Percentiles rank a stretch among this genome's conserved stretches.
Conservation (phyloP, 2,329 filamentous ascomycete species). For the Didymella lethalis region DNA sequence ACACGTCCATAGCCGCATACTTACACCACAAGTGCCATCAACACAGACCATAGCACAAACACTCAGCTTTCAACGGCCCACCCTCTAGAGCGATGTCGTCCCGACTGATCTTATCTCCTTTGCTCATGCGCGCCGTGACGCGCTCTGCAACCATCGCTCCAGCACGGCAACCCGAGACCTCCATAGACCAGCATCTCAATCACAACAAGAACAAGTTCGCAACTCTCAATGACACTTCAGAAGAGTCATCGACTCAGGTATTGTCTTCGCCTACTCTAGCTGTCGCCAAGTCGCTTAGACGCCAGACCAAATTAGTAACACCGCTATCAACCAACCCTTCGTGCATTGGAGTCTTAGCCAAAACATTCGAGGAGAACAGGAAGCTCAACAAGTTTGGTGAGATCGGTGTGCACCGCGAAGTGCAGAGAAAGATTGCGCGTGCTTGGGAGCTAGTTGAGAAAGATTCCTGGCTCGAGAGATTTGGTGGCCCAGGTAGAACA, state of each 20-base stretch:
- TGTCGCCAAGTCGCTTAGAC: conserved; percentile 4
- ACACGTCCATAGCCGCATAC: not conserved
- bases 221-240: not conserved
- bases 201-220: not conserved
- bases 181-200: not conserved
- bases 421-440: not conserved
- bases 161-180: not conserved
- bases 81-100: not conserved
- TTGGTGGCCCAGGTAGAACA: conserved; percentile 7
- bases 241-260: not conserved
- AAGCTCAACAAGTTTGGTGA: not conserved
- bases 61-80: not conserved
- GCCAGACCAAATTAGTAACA: not conserved
- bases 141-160: not conserved
- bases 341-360: not conserved
- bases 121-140: conserved; percentile 1
- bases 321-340: not conserved
- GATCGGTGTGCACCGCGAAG: not conserved
- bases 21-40: not conserved
- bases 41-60: not conserved
- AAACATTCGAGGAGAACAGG: not conserved
- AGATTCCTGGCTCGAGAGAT: conserved; percentile 14
- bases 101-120: not conserved
- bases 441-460: conserved; percentile 2
- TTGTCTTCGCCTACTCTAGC: not conserved